Base-by-base conservation (phyloP, 305 asterid genomes). In the Rubia tinctorum region DNA sequence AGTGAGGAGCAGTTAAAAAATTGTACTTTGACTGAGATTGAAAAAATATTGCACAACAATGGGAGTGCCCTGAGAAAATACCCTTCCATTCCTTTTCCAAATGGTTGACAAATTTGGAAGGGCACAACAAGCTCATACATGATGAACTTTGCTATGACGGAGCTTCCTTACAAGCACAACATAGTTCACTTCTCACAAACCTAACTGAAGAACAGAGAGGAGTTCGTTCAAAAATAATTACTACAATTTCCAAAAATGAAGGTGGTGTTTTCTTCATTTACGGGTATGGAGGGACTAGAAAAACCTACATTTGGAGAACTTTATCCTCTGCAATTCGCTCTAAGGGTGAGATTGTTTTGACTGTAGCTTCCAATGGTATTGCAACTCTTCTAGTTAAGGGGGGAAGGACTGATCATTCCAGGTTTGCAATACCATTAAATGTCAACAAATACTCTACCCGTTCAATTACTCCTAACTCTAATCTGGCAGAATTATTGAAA, bases 241-340 rank as follows among this genome's bases (percentile, higher is more conserved):
- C 2, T 22, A 42, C 6, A 12, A 42, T 61, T 0, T 8, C 37
- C 8, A 61, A 17, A 5, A 61, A 3, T 12, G 13, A 73, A 2
- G 66, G 74, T 2, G 74, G 59, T n/a, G 40, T 68, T 0, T 68
- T 42, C 12, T 68, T 68, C 34, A 7, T 68, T 1, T 68, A 43
- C n/a, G 61, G 40, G 0, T 68, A 68, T 20, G 72, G 61, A 43
- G 72, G 59, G 5, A 45, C 59, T 44, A 37, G 59, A 8, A 68
- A 68, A 47, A 68, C 39, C 15, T 68, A 18, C 45, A 45, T 42
- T n/a, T 68, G 72, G 58, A 68, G 18, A 56, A 44, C 72, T 18
- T 68, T 68, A 7, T 40, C 37, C 2, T 0, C 39, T 2, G 59
- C 39, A 5, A 2, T 44, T 7, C 55, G 71, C 20, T 43, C 44